Percentiles rank a stretch among this genome's conserved stretches.
Conservation (phyloP, 2,329 filamentous ascomycete species). For the Fusarium ambrosium region DNA sequence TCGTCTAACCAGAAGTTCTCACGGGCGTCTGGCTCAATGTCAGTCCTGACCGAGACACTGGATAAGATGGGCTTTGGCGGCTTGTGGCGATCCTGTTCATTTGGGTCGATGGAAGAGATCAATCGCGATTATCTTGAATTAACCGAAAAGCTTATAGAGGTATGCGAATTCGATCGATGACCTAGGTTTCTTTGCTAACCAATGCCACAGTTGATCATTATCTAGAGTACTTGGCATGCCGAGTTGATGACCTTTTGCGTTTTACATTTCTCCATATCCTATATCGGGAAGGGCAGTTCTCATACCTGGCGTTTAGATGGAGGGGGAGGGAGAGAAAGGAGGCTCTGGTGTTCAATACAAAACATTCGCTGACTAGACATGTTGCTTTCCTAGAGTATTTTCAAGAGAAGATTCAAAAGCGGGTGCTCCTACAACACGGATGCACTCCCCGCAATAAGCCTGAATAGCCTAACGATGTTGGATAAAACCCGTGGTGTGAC, state of each 20-base stretch:
- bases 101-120: constrained; percentile 57
- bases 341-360: background rate
- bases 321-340: background rate
- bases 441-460: background rate
- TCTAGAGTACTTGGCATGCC: constrained; percentile 1
- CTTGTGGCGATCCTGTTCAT: constrained; percentile 70
- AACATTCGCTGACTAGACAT: background rate
- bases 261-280: constrained; percentile 1
- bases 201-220: constrained; percentile 9
- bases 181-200: background rate
- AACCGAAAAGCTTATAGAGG: constrained; percentile 73
- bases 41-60: constrained; percentile 65
- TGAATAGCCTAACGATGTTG: background rate
- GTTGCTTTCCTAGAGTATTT: background rate
- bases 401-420: background rate
- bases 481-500: background rate
- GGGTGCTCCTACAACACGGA: background rate
- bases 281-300: constrained; percentile 3
- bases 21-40: constrained; percentile 61
- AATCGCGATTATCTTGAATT: constrained; percentile 58
- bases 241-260: background rate
- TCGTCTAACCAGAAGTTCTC: constrained; percentile 67
- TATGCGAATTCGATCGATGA: constrained; percentile 49
- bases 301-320: constrained; percentile 6
- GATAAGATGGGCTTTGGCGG: constrained; percentile 74